Base-by-base conservation (phyloP, 2,329 filamentous ascomycete genomes). In the Penicillium sp. region DNA sequence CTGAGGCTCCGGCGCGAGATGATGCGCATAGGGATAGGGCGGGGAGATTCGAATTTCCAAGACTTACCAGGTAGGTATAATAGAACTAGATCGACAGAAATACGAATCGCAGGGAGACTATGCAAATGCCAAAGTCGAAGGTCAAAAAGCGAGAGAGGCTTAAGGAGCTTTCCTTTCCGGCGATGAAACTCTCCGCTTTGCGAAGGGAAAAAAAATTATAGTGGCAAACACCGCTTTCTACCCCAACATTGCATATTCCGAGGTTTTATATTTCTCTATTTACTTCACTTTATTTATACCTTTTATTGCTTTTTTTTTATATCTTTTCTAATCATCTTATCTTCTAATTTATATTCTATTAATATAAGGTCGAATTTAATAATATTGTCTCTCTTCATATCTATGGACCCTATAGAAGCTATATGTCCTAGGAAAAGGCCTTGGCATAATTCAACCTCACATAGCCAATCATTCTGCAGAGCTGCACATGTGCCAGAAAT, bases 101-200 rank as follows among this genome's bases (percentile, higher is more conserved):
- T 53, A 52, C 40, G 45, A 53, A 55, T 63, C 49, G 43, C 47
- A 40, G 53, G 42, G 37, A 33, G 50, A 58, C 50, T 56, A 48
- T 57, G 58, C 48, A 54, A 46, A 57, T 62, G 47, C 48, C 41
- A 53, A 42, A 49, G 61, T 56, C 53, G 58, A 56, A 51, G 55
- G 56, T 42, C 31, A 46, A 56, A 55, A 59, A 62, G 61, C 61
- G 63, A 61, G 59, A 65, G 62, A 65, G 62, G 59, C 62, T 57
- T 61, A 63, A 64, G 62, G 61, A 65, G 63, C 63, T 65, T 66
- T 65, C 63, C 57, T 63, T 66, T 65, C 63, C 63, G 62, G 62
- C 62, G 62, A 63, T 64, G 57, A 57, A 62, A 63, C 58, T 62
- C 62, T 66, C 62, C 62, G 62, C 62, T 63, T 58, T 56, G 53